Base-by-base conservation (phyloP, 176 grass and related monocot species). In the Rhynchospora pubera region DNA sequence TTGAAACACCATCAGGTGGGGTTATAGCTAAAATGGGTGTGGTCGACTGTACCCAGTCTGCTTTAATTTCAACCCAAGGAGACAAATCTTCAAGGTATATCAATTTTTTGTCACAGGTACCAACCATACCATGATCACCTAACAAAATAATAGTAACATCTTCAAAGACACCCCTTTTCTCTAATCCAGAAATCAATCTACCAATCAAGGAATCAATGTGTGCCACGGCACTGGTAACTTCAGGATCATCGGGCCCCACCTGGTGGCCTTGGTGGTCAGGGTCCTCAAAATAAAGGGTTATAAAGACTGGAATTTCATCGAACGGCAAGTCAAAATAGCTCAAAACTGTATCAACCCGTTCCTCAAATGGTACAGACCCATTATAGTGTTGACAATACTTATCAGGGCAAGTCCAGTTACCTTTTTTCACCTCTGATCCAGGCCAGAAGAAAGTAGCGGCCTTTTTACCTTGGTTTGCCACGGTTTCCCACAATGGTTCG, bases 211-310 rank as follows among this genome's bases (percentile, higher is more conserved):
- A 77, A 51, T 99, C 92, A 3, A 99, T 93, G 8, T 70, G 82
- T 43, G 64, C 62, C 7, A 99, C 96, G 0, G 91, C 92, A 18
- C 81, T 90, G 0, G 89, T 93, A 85, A 99, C 24, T 55, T 85
- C 79, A 0, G 96, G 92, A 56, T 99, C 92, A 16, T 99, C 96
- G 7, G 96, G 89, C 15, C 96, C 92, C 7, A 95, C 91, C 84
- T 91, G 82, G 86, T 99, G 96, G 32, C 96, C 96, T 86, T 95
- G 89, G 67, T 95, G 84, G 89, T 99, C 91, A 19, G 96, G 96
- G 65, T 99, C 96, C 83, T 95, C 96, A 5, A 95, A 99, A 82
- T 99, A 99, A 0, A 99, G 92, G 4, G 96, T 93, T 18, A 95
- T 48, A 52, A 99, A 80, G 81, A 88, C 89, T 0, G 96, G 96